Evolutionary conservation across 495 filamentous ascomycete species (phyloP), one percentile per base, ranked within the genome.

Genomic region (Penicillium maclennaniae): DNA sequence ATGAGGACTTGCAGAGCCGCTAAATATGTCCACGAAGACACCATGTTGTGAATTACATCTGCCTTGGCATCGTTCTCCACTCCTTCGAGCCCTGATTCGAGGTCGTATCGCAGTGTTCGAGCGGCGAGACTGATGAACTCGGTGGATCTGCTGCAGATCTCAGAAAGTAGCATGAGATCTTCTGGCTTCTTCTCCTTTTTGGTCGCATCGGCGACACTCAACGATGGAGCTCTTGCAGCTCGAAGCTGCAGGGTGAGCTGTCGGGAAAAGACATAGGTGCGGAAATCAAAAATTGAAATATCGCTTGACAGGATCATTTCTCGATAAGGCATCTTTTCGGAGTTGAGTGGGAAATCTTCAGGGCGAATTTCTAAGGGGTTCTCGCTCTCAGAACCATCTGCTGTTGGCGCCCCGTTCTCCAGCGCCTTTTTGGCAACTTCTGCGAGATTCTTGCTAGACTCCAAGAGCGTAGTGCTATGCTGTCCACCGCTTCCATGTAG

Each of bases 231-330:
- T 66, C 91, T 93, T 14, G 87, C 91, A 10, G 95, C 80, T 31
- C 93, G 85, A 20, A 96, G 80, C 9, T 97, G 77, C 3, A 98
- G 69, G 14, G 85, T 82, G 60, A 95, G 79, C 62, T 99, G 93
- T 23, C 93, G 81, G 20, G 89, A 86, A 72, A 97, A 97, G 10
- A 99, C 79, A 66, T 99, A 99, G 56, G 86, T 91, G 53, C 87
- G 82, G 68, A 99, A 97, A 66, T 99, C 93, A 60, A 97, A 97
- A 12, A 95, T 77, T n/a, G 93, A 97, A 26, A 97, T 95, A 56
- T 95, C 87, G 70, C 91, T 97, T n/a, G 88, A 85, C 39, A 97
- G 73, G 43, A 99, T 97, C 56, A 95, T 81, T 49, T 95, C 91
- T 38, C 95, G 84, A 64, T 97, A 97, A 2, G 87, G 75, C 64